A percentile compares a stretch with the other conserved stretches of the same genome.
These are phyloP conservation scores for Apiospora sp. DNA, from an alignment of 2,329 filamentous ascomycete genomes.

Conservation along the genomic window DNA sequence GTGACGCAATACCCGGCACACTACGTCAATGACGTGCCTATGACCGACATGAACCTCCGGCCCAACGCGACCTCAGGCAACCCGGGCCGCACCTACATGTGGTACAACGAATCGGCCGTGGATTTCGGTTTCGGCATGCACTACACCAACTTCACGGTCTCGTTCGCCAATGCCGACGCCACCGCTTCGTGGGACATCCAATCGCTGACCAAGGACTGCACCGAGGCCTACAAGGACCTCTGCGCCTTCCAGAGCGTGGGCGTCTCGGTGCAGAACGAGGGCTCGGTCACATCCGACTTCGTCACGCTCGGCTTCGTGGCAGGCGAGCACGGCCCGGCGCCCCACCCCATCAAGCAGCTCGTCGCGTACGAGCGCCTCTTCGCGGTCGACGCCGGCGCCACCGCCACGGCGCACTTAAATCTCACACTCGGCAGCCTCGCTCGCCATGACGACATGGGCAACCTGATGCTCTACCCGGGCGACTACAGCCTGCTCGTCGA, in stretches of 20 bases:
- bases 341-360: slow-evolving; percentile 54
- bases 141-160: slow-evolving; percentile 53
- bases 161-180: slow-evolving; percentile 24
- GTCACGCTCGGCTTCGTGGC: slow-evolving; percentile 52
- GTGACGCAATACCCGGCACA: slow-evolving; percentile 56
- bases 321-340: slow-evolving; percentile 47
- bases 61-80: slow-evolving; percentile 46
- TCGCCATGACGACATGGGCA: slow-evolving; percentile 51
- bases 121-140: slow-evolving; percentile 56
- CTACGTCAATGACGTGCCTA: slow-evolving; percentile 53
- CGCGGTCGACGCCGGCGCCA: slow-evolving; percentile 35
- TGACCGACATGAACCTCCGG: slow-evolving; percentile 58
- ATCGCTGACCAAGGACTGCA: slow-evolving; percentile 42
- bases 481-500: slow-evolving; percentile 52
- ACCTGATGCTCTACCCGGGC: slow-evolving; percentile 55
- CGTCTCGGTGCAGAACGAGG: slow-evolving; percentile 51
- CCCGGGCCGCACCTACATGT: slow-evolving; percentile 58
- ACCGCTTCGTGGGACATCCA: slow-evolving; percentile 40
- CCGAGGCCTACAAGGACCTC: slow-evolving; percentile 43
- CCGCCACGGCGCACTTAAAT: slow-evolving; percentile 44
- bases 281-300: slow-evolving; percentile 51
- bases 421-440: slow-evolving; percentile 53
- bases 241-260: slow-evolving; percentile 49
- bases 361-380: slow-evolving; percentile 51
- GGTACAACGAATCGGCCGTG: slow-evolving; percentile 54